Evolutionary conservation across 2,329 filamentous ascomycete species (phyloP), one percentile per base, ranked within the genome.

Genomic region (Penicillium vulpinum): DNA sequence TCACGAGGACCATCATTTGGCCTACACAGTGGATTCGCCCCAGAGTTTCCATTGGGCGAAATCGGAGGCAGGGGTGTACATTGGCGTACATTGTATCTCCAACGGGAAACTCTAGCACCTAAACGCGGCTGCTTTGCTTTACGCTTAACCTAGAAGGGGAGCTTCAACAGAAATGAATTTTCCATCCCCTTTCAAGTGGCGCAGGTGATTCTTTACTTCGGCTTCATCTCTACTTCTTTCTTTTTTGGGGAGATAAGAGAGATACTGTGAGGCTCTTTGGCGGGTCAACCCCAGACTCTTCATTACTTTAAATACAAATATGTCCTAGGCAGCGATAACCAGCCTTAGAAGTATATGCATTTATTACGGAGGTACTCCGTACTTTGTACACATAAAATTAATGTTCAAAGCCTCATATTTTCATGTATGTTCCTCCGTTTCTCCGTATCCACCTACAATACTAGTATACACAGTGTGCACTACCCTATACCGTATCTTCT

Each of bases 61-160:
- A 5, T 11, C 21, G 43, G 52, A 54, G 58, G 55, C 59, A 44
- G 64, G 36, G 48, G 26, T 43, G 29, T 35, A 24, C 15, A 5
- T 45, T n/a, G n/a, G n/a, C n/a, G 5, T 7, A 18, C 59, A 58
- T 18, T 50, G 29, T 52, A 58, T n/a, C 45, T 56, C 56, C 57
- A 58, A 61, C 43, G 35, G 35, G 52, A 58, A 61, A 55, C 50
- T 52, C 46, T 51, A 38, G 8, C 44, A 46, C 44, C 29, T 22
- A 16, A 47, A 56, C 50, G 56, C 52, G 55, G 36, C 22, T 56
- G 52, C 21, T 16, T 18, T 15, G 45, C 11, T 52, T 55, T 55
- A 43, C 54, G 54, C 68, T 64, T 68, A 63, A 59, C 71, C 70
- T n/a, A 66, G 69, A 72, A 63, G 62, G 70, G 70, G 70, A 73